These are phyloP conservation scores for Phytopythium montanum DNA, from an alignment of 352 stramenopile genomes.

Conservation along the genomic window DNA sequence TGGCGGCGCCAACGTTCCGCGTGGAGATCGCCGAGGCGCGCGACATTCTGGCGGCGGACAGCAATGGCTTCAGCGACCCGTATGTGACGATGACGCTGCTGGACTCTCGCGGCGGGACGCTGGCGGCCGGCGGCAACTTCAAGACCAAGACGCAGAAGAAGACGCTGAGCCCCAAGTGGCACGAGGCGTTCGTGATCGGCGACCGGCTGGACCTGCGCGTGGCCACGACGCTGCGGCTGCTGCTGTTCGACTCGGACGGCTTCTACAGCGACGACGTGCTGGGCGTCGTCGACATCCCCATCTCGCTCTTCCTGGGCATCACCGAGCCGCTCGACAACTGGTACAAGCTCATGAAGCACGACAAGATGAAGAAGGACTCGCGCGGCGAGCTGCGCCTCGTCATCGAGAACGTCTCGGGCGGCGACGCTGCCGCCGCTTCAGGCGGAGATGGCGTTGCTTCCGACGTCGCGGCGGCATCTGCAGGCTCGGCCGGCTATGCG, in stretches of 20 bases:
- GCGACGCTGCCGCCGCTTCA: constrained; percentile 4
- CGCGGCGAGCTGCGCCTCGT: constrained; percentile 55
- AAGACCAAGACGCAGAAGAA: constrained; percentile 74
- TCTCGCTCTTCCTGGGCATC: constrained; percentile 43
- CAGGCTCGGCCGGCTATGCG: constrained; percentile 1
- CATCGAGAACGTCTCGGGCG: constrained; percentile 22
- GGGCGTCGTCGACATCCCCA: constrained; percentile 67
- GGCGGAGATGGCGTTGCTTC: constrained; percentile 5
- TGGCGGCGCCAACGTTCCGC: constrained; percentile 13
- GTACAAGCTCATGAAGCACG: constrained; percentile 57
- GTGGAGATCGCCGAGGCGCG: constrained; percentile 62
- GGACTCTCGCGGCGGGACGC: constrained; percentile 42
- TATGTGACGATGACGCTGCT: constrained; percentile 71
- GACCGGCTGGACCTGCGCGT: constrained; percentile 61
- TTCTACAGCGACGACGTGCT: constrained; percentile 63
- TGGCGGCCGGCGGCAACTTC: constrained; percentile 43
- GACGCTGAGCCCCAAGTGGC: constrained; percentile 54
- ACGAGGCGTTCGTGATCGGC: constrained; percentile 59
- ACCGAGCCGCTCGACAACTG: constrained; percentile 52
- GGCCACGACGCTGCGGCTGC: constrained; percentile 53
- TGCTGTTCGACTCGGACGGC: constrained; percentile 52
- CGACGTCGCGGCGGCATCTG: constrained; percentile 13
- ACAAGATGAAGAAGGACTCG: constrained; percentile 75
- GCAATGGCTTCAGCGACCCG: constrained; percentile 63
- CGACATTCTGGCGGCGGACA: constrained; percentile 60